Evolutionary conservation across 1,284 basidiomycete species (phyloP).

Genomic region (Cryptococcus sp.): DNA sequence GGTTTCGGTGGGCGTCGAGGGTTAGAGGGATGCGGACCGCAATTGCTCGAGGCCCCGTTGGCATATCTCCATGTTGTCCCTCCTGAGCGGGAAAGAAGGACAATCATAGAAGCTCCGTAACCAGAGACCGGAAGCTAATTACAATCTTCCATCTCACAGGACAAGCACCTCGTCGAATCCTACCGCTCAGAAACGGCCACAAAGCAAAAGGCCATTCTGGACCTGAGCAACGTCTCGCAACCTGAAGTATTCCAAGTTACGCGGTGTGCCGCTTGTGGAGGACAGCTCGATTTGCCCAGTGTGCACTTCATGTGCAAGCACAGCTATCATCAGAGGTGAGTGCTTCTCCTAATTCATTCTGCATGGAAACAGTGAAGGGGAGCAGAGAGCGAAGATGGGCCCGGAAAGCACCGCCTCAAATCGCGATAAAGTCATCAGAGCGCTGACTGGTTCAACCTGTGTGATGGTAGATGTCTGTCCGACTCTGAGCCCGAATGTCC

Average conservation of each 20-base stretch:
- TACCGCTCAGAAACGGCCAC: slow-evolving; percentile 82
- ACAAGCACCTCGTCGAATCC: slow-evolving; percentile 77
- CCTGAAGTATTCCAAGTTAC: slow-evolving; percentile 92
- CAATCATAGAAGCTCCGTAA: background rate
- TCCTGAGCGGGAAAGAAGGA: background rate
- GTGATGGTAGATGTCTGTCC: slow-evolving; percentile 65
- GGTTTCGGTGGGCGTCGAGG: background rate
- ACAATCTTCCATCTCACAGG: slow-evolving; percentile 56
- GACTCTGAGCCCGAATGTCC: slow-evolving; percentile 89
- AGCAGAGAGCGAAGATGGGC: background rate
- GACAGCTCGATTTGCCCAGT: slow-evolving; percentile 85
- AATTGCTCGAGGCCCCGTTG: too few relatives aligned
- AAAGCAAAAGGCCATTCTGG: slow-evolving; percentile 77
- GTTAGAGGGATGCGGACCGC: too few relatives aligned
- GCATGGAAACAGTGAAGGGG: background rate
- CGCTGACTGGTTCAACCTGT: background rate
- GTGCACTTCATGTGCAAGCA: slow-evolving; percentile 99
- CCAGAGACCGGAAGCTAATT: background rate
- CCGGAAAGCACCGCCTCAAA: too few relatives aligned
- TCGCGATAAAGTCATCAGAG: too few relatives aligned
- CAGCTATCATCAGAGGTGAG: slow-evolving; percentile 89
- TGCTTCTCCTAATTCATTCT: slow-evolving; percentile 31
- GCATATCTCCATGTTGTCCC: too few relatives aligned
- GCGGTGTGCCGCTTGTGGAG: slow-evolving; percentile 81
- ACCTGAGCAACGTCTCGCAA: slow-evolving; percentile 71